Base-by-base conservation (phyloP, 495 filamentous ascomycete genomes). In the Penicillium robsamsonii region DNA sequence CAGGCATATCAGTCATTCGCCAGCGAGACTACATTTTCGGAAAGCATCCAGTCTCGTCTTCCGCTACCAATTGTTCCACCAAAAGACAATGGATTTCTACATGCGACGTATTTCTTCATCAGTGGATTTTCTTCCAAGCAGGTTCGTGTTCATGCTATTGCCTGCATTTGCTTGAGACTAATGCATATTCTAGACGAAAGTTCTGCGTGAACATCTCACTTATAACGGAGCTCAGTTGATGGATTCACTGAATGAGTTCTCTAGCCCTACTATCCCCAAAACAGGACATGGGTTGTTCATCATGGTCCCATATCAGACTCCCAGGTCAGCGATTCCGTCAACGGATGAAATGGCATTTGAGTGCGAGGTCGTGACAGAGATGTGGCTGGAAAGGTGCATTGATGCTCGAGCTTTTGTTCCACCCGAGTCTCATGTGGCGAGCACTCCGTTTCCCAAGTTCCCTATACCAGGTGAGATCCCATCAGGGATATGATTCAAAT, bases 321-420 rank as follows among this genome's bases (percentile, higher is more conserved):
- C 71, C 13, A 64, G 56, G 33, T 61, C 64, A 12, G 57, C 72
- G 22, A 56, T 75, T 47, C 70, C 78, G 33, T 72, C 69, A 1
- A 70, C 74, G 31, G 69, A 75, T 55, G 74, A 76, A 48, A 66
- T 68, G 58, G 71, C 72, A 5, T 75, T 78, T 33, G 75, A 70
- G 53, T 73, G 75, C 51, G 70, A 72, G 33, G 69, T 86, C 42
- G 87, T 96, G 37, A 97, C 90, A 10, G 89, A 96, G 60, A 94
- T 92, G 79, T 98, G 93, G 85, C 77, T 97, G 37, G 94, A 98
- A 71, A 79, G 84, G 42, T 97, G 93, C 67, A 73, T 97, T 31
- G 82, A 91, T 62, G 80, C 84, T 15, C 91, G 89, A 62, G 74
- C 68, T 9, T 79, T 91, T 53, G 81, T 90, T 35, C 75, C 86